Percentiles rank a stretch among this genome's conserved stretches.
phyloP scores from a whole-genome alignment of 2,329 filamentous ascomycete species.

The Periconia macrospinosa region DNA sequence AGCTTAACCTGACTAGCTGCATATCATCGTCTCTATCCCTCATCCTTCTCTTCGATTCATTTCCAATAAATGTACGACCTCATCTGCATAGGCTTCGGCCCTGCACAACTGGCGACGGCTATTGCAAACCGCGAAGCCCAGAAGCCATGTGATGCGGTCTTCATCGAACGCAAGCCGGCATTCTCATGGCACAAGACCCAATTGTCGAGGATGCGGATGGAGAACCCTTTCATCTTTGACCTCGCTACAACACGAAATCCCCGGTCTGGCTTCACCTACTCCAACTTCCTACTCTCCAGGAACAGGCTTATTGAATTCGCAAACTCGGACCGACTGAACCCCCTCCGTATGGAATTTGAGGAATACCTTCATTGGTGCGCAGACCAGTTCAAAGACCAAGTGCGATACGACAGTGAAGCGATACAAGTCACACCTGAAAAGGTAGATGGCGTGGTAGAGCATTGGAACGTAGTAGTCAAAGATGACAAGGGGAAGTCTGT shows the following conservation, averaged over 20 bases:
- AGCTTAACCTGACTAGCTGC: too few relatives aligned
- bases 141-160: constrained; percentile 28
- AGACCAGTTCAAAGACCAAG: constrained; percentile 34
- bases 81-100: constrained; percentile 41
- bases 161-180: constrained; percentile 34
- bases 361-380: constrained; percentile 43
- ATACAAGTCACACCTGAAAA: constrained; percentile 30
- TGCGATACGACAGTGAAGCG: constrained; percentile 35
- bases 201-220: constrained; percentile 37
- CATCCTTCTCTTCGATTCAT: too few relatives aligned
- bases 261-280: constrained; percentile 37
- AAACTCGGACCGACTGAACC: constrained; percentile 41
- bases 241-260: constrained; percentile 40
- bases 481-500: constrained; percentile 26
- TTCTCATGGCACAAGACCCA: constrained; percentile 38
- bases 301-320: constrained; percentile 38
- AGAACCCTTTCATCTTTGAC: constrained; percentile 39
- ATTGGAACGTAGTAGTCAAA: constrained; percentile 34
- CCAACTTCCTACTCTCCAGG: constrained; percentile 35
- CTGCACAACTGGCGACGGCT: constrained; percentile 38
- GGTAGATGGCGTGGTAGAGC: constrained; percentile 16
- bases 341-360: constrained; percentile 42
- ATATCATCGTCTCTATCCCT: too few relatives aligned
- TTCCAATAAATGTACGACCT: constrained; percentile 28
- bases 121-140: constrained; percentile 38